Evolutionary conservation across 83 land plant species (phyloP).

Genomic region (Picea abies): DNA sequence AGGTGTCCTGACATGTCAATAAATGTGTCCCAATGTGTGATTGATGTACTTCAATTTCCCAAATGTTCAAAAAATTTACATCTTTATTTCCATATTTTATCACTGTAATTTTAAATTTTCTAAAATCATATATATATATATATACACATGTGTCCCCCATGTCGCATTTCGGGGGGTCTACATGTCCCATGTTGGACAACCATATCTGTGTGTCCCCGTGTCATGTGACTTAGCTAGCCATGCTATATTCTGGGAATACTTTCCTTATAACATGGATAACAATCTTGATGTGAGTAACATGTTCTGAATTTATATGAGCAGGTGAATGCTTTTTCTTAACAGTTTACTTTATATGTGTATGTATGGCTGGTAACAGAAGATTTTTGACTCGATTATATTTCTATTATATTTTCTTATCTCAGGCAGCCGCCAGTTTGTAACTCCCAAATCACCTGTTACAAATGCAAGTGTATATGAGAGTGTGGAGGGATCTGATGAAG

Average conservation of each 20-base stretch:
- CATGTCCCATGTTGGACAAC: too few species aligned
- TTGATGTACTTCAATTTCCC: too few species aligned
- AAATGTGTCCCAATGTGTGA: too few species aligned
- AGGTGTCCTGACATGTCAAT: too few species aligned
- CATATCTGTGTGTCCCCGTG: too few species aligned
- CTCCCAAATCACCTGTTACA: conserved; percentile 86
- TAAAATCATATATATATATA: too few species aligned
- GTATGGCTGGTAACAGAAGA: background rate
- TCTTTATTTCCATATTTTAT: too few species aligned
- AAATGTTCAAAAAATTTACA: too few species aligned
- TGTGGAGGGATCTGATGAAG: conserved; percentile 92
- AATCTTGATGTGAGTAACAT: background rate
- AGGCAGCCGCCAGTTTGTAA: conserved; percentile 14
- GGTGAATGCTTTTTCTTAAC: background rate
- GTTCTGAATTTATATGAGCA: background rate
- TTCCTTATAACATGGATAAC: background rate
- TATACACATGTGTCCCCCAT: too few species aligned
- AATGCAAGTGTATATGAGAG: conserved; percentile 80
- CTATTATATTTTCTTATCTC: background rate
- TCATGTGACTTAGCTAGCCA: background rate
- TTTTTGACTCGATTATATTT: background rate
- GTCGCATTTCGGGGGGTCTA: too few species aligned
- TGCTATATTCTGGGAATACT: background rate
- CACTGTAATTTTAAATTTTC: too few species aligned
- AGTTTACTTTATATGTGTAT: background rate